Base-by-base conservation (phyloP, 192 early-diverging fungal species). In the Coemansia sp. region DNA sequence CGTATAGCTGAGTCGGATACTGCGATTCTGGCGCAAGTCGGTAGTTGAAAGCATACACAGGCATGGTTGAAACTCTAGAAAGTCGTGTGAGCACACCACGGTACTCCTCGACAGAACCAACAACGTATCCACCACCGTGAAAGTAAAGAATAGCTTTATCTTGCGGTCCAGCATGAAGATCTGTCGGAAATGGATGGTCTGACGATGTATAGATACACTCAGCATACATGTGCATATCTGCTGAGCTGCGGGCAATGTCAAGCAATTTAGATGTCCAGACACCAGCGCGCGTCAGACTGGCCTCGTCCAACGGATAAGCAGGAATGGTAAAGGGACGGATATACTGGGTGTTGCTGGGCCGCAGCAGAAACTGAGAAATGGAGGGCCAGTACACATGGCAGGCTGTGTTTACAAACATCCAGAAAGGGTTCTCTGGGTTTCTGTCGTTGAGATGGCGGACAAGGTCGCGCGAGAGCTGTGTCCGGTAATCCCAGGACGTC, bases 1-100 rank as follows among this genome's bases (percentile, higher is more conserved):
- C 95, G 32, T 91, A 85, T 5, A 98, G 64, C 30, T 89, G 91
- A 12, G 86, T 74, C 8, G 94, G 95, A 67, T 93, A 98, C 12
- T 88, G 84, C 22, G 85, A 70, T 59, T 90, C 85, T 0, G 95
- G 94, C 0, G 94, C 88, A 19, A 96, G 67, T 8, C 95, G 76
- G 72, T 98, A 96, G 64, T 88, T 85, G 24, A 91, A 74, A 7
- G 80, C 87, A 65, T 51, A 67, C 1, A 83, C 71, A 0, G 50
- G 65, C 28, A 67, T 10, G n/a, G 64, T 68, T 8, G 50, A 58
- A 1, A 79, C 67, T 12, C 83, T 82, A 1, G 90, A 79, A 49
- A 92, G 51, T 0, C 71, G 47, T 23, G 65, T 50, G 4, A 83
- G 66, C 48, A 84, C 24, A 8, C 28, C 55, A 9, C 85, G 73